These are phyloP conservation scores for Colletotrichum tofieldiae DNA, from an alignment of 2,329 filamentous ascomycete species.

Conservation along the genomic window DNA sequence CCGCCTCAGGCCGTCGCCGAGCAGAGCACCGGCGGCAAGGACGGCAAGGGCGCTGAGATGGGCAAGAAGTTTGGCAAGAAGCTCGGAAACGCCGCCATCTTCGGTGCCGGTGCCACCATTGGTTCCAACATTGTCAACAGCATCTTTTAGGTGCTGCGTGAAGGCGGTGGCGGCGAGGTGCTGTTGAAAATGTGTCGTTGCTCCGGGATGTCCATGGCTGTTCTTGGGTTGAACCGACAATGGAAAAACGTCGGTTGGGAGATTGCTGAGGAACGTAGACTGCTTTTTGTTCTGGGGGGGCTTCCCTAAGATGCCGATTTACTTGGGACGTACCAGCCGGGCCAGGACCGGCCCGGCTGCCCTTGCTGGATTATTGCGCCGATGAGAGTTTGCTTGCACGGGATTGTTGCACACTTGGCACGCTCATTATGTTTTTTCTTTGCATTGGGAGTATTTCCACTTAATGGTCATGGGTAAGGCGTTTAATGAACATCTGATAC, in stretches of 20 bases:
- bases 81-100: slow-evolving; percentile 84
- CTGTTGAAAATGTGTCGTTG: not conserved
- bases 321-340: not conserved
- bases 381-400: not conserved
- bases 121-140: slow-evolving; percentile 92
- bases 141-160: slow-evolving; percentile 76
- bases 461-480: slow-evolving; percentile 13
- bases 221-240: not conserved
- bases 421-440: slow-evolving; percentile 14
- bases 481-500: slow-evolving; percentile 5
- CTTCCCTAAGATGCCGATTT: not conserved
- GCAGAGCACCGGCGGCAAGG: slow-evolving; percentile 60
- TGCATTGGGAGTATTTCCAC: not conserved
- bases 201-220: not conserved
- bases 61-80: slow-evolving; percentile 99
- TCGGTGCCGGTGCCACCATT: slow-evolving; percentile 92
- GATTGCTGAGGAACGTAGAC: not conserved
- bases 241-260: not conserved
- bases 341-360: not conserved
- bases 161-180: not conserved
- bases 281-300: not conserved
- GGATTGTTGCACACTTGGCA: slow-evolving; percentile 5
- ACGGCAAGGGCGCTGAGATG: slow-evolving; percentile 78
- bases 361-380: not conserved
- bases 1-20: slow-evolving; percentile 83